A percentile compares a stretch with the other conserved stretches of the same genome.
Evolutionary conservation across 192 early-diverging fungal species (phyloP).

Genomic region (Lobosporangium transversale): DNA sequence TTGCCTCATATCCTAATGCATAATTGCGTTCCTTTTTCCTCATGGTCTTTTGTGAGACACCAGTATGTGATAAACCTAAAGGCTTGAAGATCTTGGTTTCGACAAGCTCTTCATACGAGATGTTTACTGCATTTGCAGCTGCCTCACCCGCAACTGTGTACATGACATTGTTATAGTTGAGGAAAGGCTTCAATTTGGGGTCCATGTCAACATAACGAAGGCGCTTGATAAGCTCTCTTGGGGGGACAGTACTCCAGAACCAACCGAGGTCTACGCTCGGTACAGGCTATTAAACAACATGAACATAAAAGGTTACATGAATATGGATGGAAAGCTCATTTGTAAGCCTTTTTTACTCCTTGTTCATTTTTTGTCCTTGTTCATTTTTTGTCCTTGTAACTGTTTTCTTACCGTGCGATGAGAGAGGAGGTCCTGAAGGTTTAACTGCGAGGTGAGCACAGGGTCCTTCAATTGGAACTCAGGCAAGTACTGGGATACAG

Average conservation of each 20-base stretch:
- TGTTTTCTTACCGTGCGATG: constrained; percentile 47
- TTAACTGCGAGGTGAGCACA: constrained; percentile 13
- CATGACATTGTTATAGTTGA: constrained; percentile 17
- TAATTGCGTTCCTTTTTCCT: constrained; percentile 8
- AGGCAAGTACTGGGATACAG: constrained; percentile 15
- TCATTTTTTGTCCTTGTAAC: no score
- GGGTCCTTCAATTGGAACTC: constrained; percentile 16
- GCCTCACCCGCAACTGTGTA: constrained; percentile 25
- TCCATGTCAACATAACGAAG: constrained; percentile 1
- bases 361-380: no score
- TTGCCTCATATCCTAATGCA: not conserved
- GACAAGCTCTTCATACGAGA: constrained; percentile 9
- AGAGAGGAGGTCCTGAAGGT: constrained; percentile 16
- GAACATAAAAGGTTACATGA: no score
- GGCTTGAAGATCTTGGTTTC: constrained; percentile 13
- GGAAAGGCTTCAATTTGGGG: not conserved
- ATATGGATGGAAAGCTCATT: no score
- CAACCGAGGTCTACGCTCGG: constrained; percentile 4
- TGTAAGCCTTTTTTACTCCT: no score
- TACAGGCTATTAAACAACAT: no score
- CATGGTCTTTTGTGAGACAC: constrained; percentile 8
- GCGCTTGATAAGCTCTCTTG: constrained; percentile 11
- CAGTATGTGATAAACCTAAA: constrained; percentile 5
- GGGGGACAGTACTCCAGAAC: constrained; percentile 1
- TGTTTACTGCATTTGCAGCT: constrained; percentile 4